Base-by-base conservation (phyloP, 2,329 filamentous ascomycete species). In the Pseudomassariella vexata region DNA sequence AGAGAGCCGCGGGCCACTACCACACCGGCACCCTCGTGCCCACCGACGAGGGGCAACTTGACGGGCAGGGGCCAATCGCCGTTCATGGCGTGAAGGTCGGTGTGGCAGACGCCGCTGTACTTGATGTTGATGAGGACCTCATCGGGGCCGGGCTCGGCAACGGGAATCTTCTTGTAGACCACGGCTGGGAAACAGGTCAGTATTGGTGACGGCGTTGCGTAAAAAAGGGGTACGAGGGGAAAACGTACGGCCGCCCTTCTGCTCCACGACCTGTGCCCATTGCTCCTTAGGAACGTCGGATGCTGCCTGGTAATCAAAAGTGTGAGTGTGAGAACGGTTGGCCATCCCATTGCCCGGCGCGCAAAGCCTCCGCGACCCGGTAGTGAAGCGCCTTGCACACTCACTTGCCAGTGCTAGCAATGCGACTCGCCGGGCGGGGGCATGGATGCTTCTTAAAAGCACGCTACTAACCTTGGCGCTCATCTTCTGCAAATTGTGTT, bases 81-180 rank as follows among this genome's bases (percentile, higher is more conserved):
- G 44, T 85, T 84, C 63, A 90, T 74, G 49, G 86, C 86, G 59
- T 76, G 71, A 30, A 74, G 71, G 59, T 94, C 86, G 21, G 87
- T 94, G 69, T 94, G 87, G 73, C 87, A 94, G 47, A 94, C 87
- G 56, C 87, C 87, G 18, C 82, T 85, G 71, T 77, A 94, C 62
- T 88, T 88, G 72, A 94, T 76, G 65, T 94, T 90, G 65, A 95
- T 68, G 44, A 95, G 82, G 46, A 95, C 85, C 64, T 95, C 85
- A 65, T 94, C 88, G 32, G 88, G 82, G 15, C 81, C 86, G 23
- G 89, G 89, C 59, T 80, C 76, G 41, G 70, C 71, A 31, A 94
- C 87, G 46, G 85, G 81, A 50, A 95, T 90, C 64, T 82, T 73
- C 67, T 86, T 88, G 73, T 82, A 86, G 39, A 75, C 61, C 49